Evolutionary conservation across 2,329 filamentous ascomycete species (phyloP).

Genomic region (Dactylellina parvicollis): DNA sequence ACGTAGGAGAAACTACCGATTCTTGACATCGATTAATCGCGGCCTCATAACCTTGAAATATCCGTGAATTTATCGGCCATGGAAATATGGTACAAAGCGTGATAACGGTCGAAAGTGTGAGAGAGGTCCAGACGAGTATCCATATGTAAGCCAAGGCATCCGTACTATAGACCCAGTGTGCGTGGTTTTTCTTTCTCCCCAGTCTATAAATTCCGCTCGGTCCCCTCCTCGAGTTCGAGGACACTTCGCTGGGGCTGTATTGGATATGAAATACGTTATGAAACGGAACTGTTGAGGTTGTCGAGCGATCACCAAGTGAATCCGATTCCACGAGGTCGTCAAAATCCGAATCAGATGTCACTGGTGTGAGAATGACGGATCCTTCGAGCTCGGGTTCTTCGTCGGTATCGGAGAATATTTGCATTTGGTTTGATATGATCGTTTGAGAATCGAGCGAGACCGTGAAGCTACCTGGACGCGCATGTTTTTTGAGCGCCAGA

Average conservation of each 20-base stretch:
- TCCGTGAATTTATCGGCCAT: background rate
- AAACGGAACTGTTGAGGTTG: slow-evolving; percentile 41
- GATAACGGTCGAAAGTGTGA: slow-evolving; percentile 1
- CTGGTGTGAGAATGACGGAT: slow-evolving; percentile 28
- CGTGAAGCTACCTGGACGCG: background rate
- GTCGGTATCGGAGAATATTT: slow-evolving; percentile 29
- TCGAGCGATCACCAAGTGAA: slow-evolving; percentile 45
- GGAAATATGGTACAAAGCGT: slow-evolving; percentile 1
- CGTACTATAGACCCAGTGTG: background rate
- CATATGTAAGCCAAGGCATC: background rate
- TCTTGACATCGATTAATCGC: background rate
- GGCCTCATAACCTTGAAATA: background rate
- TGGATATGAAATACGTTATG: slow-evolving; percentile 15
- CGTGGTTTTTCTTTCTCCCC: background rate
- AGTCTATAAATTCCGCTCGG: background rate
- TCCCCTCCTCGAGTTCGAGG: background rate
- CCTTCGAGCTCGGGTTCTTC: slow-evolving; percentile 7
- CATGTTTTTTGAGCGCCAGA: too few relatives aligned
- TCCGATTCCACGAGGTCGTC: slow-evolving; percentile 47
- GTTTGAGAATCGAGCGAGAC: background rate
- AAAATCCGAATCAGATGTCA: slow-evolving; percentile 43
- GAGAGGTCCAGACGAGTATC: slow-evolving; percentile 13
- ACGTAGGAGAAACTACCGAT: too few relatives aligned
- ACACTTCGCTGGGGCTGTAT: background rate
- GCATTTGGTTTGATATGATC: slow-evolving; percentile 18